Evolutionary conservation across 2,329 filamentous ascomycete species (phyloP).

Genomic region (Onygenales sp.): DNA sequence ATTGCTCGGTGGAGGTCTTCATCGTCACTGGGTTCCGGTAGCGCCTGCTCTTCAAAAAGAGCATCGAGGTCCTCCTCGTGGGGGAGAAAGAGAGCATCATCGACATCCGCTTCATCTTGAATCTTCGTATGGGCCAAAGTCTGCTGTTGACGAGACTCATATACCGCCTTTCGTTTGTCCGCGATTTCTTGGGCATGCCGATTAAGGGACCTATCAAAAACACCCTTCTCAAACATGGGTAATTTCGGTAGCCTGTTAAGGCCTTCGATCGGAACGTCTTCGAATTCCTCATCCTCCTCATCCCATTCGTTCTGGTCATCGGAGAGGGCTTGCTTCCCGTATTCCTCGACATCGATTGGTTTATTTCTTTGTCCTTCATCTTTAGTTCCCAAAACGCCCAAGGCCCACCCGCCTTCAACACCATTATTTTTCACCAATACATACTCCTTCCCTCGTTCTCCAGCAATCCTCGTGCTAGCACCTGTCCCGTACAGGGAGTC

Average conservation of each 20-base stretch:
- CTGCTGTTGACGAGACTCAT: slow-evolving; percentile 29
- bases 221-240: slow-evolving; percentile 28
- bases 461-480: slow-evolving; percentile 43
- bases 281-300: slow-evolving; percentile 72
- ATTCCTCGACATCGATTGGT: slow-evolving; percentile 80
- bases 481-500: slow-evolving; percentile 58
- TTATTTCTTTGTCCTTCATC: slow-evolving; percentile 70
- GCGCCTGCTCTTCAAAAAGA: slow-evolving; percentile 45
- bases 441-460: slow-evolving; percentile 87
- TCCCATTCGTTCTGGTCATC: slow-evolving; percentile 52
- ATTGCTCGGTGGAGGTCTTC: slow-evolving; percentile 75
- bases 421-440: slow-evolving; percentile 93
- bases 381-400: slow-evolving; percentile 85
- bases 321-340: slow-evolving; percentile 42
- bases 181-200: slow-evolving; percentile 23
- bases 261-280: slow-evolving; percentile 86
- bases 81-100: slow-evolving; percentile 48
- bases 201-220: slow-evolving; percentile 27
- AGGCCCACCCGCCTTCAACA: slow-evolving; percentile 88
- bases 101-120: slow-evolving; percentile 23
- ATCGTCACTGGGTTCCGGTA: slow-evolving; percentile 44
- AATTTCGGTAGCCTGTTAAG: slow-evolving; percentile 71
- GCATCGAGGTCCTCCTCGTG: slow-evolving; percentile 41
- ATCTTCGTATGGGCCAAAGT: slow-evolving; percentile 5
- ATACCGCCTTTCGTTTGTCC: slow-evolving; percentile 39